A percentile compares a stretch with the other conserved stretches of the same genome.
Evolutionary conservation across 129 eudicot genomes (phyloP).

Genomic region (Flaveria brownii): DNA sequence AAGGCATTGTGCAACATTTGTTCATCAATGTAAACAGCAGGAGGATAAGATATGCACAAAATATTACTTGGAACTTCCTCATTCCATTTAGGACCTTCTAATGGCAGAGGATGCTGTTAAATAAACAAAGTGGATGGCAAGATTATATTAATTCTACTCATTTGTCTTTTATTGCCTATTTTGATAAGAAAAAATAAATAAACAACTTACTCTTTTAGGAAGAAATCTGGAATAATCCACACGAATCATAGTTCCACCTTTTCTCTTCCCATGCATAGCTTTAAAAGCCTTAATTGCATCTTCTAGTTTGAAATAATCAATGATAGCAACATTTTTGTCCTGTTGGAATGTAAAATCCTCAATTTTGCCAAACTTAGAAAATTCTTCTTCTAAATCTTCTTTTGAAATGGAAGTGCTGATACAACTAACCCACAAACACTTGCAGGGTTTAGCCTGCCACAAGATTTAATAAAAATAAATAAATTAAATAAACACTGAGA

Average conservation of each 20-base stretch:
- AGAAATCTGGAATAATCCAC: conserved; percentile 83
- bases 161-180: conserved; percentile 1
- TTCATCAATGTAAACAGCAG: conserved; percentile 59
- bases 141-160: background rate
- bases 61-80: conserved; percentile 54
- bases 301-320: conserved; percentile 60
- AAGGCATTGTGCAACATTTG: conserved; percentile 77
- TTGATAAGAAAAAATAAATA: background rate
- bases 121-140: conserved; percentile 11
- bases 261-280: conserved; percentile 59
- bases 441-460: conserved; percentile 84
- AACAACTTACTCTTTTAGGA: conserved; percentile 65
- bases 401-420: conserved; percentile 56
- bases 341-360: conserved; percentile 67
- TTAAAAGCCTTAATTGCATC: conserved; percentile 84
- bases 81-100: conserved; percentile 43
- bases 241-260: conserved; percentile 63
- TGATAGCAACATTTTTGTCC: conserved; percentile 62
- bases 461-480: background rate
- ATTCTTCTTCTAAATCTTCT: conserved; percentile 73
- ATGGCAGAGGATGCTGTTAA: conserved; percentile 43
- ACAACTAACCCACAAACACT: conserved; percentile 86
- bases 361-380: conserved; percentile 66
- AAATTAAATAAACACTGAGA: background rate
- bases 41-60: conserved; percentile 66